phyloP scores from a whole-genome alignment of 2,329 filamentous ascomycete genomes.

The Fonsecaea pugnacius region DNA sequence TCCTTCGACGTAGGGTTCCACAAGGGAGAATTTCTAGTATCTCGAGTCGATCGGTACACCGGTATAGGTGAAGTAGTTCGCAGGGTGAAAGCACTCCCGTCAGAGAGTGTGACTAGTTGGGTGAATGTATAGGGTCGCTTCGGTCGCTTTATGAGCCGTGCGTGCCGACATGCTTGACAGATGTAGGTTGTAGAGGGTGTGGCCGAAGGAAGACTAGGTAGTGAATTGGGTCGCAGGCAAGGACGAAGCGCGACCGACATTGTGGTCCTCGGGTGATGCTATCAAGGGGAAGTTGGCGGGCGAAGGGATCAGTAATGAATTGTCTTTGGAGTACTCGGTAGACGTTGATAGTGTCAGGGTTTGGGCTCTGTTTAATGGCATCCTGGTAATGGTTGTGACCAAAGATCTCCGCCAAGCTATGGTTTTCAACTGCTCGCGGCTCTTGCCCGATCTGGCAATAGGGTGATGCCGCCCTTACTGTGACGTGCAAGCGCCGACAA shows the following conservation, averaged over 20 bases:
- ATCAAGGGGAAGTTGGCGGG: not conserved
- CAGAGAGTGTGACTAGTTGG: constrained; percentile 89
- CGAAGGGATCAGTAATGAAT: not conserved
- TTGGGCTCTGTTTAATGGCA: not conserved
- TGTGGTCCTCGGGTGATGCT: not conserved
- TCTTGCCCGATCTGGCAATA: too few species aligned
- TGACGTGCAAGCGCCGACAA: too few species aligned
- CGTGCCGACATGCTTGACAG: constrained; percentile 72
- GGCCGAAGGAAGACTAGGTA: constrained; percentile 32
- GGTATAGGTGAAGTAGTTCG: constrained; percentile 58
- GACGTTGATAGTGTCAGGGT: not conserved
- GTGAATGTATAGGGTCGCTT: constrained; percentile 95
- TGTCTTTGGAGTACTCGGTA: not conserved
- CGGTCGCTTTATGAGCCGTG: constrained; percentile 83
- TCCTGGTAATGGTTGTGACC: too few species aligned
- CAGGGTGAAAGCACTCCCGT: constrained; percentile 75
- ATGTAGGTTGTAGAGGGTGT: constrained; percentile 46
- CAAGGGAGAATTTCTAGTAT: constrained; percentile 83
- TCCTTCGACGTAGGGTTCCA: constrained; percentile 88
- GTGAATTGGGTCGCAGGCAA: constrained; percentile 31
- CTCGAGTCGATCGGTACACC: constrained; percentile 70
- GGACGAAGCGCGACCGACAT: constrained; percentile 36
- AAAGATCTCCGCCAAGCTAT: too few species aligned
- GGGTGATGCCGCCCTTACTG: too few species aligned
- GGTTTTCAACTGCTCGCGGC: too few species aligned